A percentile compares a stretch with the other conserved stretches of the same genome.
Conservation (phyloP, 1,284 basidiomycete genomes). For the Veloboletus limbatus region DNA sequence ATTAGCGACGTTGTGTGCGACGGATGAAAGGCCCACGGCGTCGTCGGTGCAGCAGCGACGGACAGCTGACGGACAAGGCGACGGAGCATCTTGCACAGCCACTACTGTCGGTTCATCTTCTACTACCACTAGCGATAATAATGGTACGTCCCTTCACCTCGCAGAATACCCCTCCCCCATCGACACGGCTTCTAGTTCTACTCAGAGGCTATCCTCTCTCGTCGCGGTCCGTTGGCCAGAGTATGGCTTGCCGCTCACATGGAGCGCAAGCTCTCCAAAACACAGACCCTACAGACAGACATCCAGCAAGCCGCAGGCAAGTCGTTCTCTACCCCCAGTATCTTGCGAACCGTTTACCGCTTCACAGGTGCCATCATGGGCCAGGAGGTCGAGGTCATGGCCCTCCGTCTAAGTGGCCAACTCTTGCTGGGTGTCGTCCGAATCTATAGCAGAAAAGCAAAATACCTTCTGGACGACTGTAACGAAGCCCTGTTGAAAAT, state of each 20-base stretch:
- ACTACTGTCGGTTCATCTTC: slow-evolving; percentile 11
- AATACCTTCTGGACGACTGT: slow-evolving; percentile 96
- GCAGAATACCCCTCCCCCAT: too few species aligned
- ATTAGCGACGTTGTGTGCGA: slow-evolving; percentile 28
- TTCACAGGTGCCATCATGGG: slow-evolving; percentile 80
- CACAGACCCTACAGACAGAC: slow-evolving; percentile 90
- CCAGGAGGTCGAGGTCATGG: slow-evolving; percentile 86
- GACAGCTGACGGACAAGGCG: slow-evolving; percentile 8
- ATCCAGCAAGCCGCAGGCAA: slow-evolving; percentile 90
- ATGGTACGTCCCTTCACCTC: slow-evolving; percentile 27
- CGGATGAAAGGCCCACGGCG: slow-evolving; percentile 30
- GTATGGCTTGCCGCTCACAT: slow-evolving; percentile 99
- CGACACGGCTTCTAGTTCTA: slow-evolving; percentile 63
- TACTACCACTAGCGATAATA: slow-evolving; percentile 24
- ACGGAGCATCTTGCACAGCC: slow-evolving; percentile 15
- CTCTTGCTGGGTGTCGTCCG: slow-evolving; percentile 93
- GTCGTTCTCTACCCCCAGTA: slow-evolving; percentile 25
- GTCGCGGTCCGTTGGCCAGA: slow-evolving; percentile 90
- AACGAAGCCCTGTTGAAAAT: slow-evolving; percentile 95
- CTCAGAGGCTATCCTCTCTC: slow-evolving; percentile 89
- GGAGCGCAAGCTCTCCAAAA: slow-evolving; percentile 96
- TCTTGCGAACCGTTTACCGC: neutral
- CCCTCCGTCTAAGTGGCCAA: slow-evolving; percentile 92
- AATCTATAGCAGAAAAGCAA: slow-evolving; percentile 96
- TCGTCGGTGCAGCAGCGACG: neutral